Percentiles rank a stretch among this genome's conserved stretches.
phyloP scores from a whole-genome alignment of 129 eudicot genomes.

The Chrysanthemum makinoi region DNA sequence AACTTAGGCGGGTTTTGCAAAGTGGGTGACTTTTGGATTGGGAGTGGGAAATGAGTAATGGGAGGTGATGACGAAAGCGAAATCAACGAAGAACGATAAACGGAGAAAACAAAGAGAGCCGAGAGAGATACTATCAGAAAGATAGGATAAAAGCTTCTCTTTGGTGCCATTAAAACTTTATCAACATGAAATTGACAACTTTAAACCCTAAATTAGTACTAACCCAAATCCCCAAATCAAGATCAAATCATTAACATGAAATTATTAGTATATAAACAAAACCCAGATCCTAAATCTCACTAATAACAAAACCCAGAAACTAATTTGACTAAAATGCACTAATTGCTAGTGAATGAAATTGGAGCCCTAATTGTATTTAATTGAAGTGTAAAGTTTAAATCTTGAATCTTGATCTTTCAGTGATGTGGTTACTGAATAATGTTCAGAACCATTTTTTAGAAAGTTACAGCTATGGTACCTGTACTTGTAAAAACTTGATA shows the following conservation, averaged over 20 bases:
- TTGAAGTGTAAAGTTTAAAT: not conserved
- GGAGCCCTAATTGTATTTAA: not conserved
- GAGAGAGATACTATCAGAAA: constrained; percentile 29
- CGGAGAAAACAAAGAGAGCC: constrained; percentile 41
- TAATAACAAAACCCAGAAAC: not conserved
- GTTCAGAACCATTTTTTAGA: not conserved
- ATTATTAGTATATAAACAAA: not conserved
- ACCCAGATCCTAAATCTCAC: constrained; percentile 10
- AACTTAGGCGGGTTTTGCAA: constrained; percentile 26
- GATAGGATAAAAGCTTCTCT: constrained; percentile 40
- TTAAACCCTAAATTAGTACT: not conserved
- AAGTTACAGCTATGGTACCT: no score
- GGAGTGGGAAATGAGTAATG: constrained; percentile 32
- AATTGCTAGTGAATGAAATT: not conserved
- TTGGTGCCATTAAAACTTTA: constrained; percentile 23
- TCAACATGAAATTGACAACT: constrained; percentile 1
- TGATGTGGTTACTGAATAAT: not conserved
- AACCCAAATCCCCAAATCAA: no score
- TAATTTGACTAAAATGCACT: not conserved
- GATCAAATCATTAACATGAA: constrained; percentile 4
- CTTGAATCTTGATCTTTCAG: constrained; percentile 10
- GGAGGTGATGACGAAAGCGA: constrained; percentile 38
- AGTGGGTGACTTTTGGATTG: constrained; percentile 22
- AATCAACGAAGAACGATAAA: constrained; percentile 45
- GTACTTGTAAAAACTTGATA: no score